Evolutionary conservation across 2,329 filamentous ascomycete genomes (phyloP).

Genomic region (Coleophoma crateriformis): DNA sequence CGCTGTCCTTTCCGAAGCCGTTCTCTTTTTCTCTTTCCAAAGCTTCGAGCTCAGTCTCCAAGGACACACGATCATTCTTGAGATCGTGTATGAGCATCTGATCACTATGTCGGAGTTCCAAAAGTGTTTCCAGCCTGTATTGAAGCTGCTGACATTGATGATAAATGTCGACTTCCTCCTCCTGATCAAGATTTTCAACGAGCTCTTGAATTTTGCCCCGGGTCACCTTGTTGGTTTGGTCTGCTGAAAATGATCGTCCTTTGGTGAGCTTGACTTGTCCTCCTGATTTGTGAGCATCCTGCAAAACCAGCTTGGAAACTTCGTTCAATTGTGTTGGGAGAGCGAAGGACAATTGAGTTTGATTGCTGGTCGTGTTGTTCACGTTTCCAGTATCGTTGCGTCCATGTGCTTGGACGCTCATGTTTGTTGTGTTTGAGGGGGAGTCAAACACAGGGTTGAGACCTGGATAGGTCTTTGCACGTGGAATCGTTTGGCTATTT

Average conservation of each 20-base stretch:
- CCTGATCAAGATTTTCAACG: constrained; percentile 25
- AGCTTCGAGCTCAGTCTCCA: background rate
- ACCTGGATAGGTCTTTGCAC: too few species aligned
- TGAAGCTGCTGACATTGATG: background rate
- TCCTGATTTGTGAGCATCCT: background rate
- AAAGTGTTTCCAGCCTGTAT: background rate
- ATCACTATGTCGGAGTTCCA: background rate
- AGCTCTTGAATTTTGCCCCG: constrained; percentile 14
- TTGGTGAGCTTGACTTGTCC: background rate
- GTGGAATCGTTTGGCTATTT: too few species aligned
- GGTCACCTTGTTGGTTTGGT: background rate
- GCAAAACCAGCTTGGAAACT: constrained; percentile 54
- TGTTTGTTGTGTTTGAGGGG: too few species aligned
- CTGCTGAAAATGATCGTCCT: background rate
- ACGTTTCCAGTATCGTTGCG: too few species aligned
- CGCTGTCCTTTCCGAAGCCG: background rate
- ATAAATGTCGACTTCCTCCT: background rate
- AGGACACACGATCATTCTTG: background rate
- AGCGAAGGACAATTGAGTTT: constrained; percentile 52
- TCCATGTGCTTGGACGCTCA: too few species aligned
- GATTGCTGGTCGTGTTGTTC: constrained; percentile 31
- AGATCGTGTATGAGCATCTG: background rate
- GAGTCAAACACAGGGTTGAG: too few species aligned
- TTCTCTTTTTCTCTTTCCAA: background rate
- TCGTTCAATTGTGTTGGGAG: constrained; percentile 52